Base-by-base conservation (phyloP, 345 rosid species). In the Pistacia vera region DNA sequence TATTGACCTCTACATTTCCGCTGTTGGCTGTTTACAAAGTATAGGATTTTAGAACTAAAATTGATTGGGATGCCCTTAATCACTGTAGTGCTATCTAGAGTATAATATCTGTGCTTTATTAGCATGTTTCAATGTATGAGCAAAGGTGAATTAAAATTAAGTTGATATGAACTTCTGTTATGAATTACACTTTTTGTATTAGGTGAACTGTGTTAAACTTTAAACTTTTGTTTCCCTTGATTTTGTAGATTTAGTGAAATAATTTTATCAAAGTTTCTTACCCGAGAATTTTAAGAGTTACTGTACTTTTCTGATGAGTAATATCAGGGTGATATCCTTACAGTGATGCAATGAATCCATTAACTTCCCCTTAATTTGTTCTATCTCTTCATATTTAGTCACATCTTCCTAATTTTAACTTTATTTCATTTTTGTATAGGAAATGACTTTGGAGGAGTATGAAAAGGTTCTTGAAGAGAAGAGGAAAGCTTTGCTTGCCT, bases 401-500 rank as follows among this genome's bases (percentile, higher is more conserved):
- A 10, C 3, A 17, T 28, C 5, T 4, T 56, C 38, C n/a, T 61
- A 20, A 18, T 28, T 64, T 28, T 55, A 2, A 17, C 4, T 13
- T 5, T 14, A 5, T 20, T 52, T 44, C 51, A 41, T 20, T 9
- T 30, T 16, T 55, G 38, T 3, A 36, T 76, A 97, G 99, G 96
- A 97, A 82, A 97, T 94, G 99, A 97, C 99, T 38, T 71, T 94
- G 77, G 98, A 92, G 79, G 98, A 97, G 88, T 97, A 97, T 78
- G 86, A 97, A 87, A 97, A 92, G 81, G 80, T 97, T 44, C 92
- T 64, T 28, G 97, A 91, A 81, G 98, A 94, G 84, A 91, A 89
- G 84, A 91, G 87, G 80, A 94, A 94, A 81, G 86, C 92, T 63
- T 79, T 97, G 86, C 88, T 82, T 41, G 83, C 88, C 0, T 63